Base-by-base conservation (phyloP, 768 basidiomycete genomes). In the Psilocybe subaeruginosa region DNA sequence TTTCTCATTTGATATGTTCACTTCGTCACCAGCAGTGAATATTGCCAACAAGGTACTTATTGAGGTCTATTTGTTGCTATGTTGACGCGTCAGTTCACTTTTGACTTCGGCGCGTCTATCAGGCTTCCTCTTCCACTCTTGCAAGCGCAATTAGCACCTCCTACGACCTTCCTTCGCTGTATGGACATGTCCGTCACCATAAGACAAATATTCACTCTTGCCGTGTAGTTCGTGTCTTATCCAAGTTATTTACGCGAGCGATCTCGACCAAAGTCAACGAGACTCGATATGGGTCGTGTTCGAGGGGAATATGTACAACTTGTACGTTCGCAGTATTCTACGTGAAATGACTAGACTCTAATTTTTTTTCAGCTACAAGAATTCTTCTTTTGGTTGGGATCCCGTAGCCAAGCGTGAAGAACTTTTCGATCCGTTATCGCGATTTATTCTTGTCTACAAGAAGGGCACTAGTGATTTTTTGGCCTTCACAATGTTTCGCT, bases 311-410 rank as follows among this genome's bases (percentile, higher is more conserved):
- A 91, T 92, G 89, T 72, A 62, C 50, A 69, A 65, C 7, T 66
- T 81, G 83, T 82, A 67, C 41, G 80, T 72, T 5, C 9, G 35
- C 35, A 8, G 4, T 16, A 31, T 58, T 45, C 23, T 3, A 3
- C 23, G 12, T 16, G 4, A 45, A 16, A 23, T 14, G 4, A n/a
- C 52, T 23, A 49, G 9, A 56, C 30, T 33, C 51, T 8, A 39
- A 45, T 60, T 12, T 23, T 12, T 9, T 30, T 43, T 11, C 63
- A 90, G 89, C 19, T 89, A 85, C 65, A 69, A 68, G 11, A 54
- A 66, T 5, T 89, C 89, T 3, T 85, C 85, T 16, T 82, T 89
- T 69, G 88, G 88, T 48, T 92, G 89, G 87, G 70, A 89, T 56
- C 83, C 88, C 31, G 61, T 64, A 1, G 68, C 76, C 7, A 92